These are phyloP conservation scores for Kickxella alabastrina DNA, from an alignment of 192 early-diverging fungal genomes.

Conservation along the genomic window DNA sequence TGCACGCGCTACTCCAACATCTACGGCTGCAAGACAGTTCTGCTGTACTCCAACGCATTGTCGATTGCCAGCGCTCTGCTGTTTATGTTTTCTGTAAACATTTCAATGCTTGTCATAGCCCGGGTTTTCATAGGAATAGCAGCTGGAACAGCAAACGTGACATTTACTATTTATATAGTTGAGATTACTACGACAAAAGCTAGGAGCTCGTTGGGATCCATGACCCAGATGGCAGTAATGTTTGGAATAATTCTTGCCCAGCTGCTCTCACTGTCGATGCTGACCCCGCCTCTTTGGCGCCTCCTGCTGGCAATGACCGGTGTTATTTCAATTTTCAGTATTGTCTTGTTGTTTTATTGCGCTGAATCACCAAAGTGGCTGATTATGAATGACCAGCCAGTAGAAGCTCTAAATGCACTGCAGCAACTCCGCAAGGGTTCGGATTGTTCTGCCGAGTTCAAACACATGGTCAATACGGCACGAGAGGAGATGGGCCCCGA, in stretches of 20 bases:
- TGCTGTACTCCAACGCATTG: constrained; percentile 62
- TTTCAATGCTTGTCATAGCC: constrained; percentile 59
- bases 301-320: constrained; percentile 58
- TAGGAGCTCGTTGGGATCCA: constrained; percentile 63
- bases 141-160: constrained; percentile 59
- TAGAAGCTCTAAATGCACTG: constrained; percentile 51
- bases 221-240: constrained; percentile 69
- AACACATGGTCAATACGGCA: constrained; percentile 51
- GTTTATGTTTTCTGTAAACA: constrained; percentile 53
- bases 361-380: constrained; percentile 77
- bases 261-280: constrained; percentile 56
- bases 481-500: constrained; percentile 9
- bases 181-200: constrained; percentile 70
- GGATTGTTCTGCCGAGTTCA: constrained; percentile 56
- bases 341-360: constrained; percentile 55
- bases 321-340: constrained; percentile 51
- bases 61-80: constrained; percentile 59
- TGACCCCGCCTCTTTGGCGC: constrained; percentile 66
- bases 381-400: constrained; percentile 53
- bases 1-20: constrained; percentile 52
- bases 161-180: constrained; percentile 63
- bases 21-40: constrained; percentile 59
- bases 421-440: constrained; percentile 49
- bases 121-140: constrained; percentile 68
- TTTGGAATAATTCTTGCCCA: constrained; percentile 68